Base-by-base conservation (phyloP, 768 basidiomycete species). In the Naematelia encephala region DNA sequence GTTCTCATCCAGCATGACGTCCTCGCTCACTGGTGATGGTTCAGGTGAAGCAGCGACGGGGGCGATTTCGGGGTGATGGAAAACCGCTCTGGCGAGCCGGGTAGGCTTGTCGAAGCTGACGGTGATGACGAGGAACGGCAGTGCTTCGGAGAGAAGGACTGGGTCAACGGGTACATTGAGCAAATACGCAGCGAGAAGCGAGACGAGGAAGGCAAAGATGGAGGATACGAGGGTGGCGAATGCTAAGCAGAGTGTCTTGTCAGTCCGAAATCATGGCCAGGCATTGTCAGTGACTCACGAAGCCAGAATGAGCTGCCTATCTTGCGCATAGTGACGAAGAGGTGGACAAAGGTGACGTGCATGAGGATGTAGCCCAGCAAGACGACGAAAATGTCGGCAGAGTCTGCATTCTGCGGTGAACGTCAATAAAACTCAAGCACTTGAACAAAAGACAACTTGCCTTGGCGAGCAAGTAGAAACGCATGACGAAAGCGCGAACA, bases 81-180 rank as follows among this genome's bases (percentile, higher is more conserved):
- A 90, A 14, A 98, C 89, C 1, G 91, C 87, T 12, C 87, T 83
- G 1, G 92, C 93, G 23, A 99, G 85, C 5, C 90, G 84, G 47
- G 94, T 86, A 0, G 93, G 94, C 76, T 99, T 98, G 79, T 99
- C 96, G 76, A 98, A 99, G 5, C 94, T 94, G 60, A 99, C 86
- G 1, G 92, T 96, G 77, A 94, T 94, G 30, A 99, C 93, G 49
- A 98, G 81, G 85, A 98, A 98, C 0, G 96, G 96, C 0, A 99
- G 83, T 0, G 96, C 94, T 77, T 99, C 96, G 10, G 90, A 91
- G 51, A 99, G 82, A 10, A 87, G 87, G 54, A 98, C 87, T 1
- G 91, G 91, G 75, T 98, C 93, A 66, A 99, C 86, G 19, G 86
- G 87, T 59, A 99, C 90, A 66, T 83, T 82, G 58, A 97, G 81